Base-by-base conservation (phyloP, 169 alveolate species). In the Cryptosporidium felis region DNA sequence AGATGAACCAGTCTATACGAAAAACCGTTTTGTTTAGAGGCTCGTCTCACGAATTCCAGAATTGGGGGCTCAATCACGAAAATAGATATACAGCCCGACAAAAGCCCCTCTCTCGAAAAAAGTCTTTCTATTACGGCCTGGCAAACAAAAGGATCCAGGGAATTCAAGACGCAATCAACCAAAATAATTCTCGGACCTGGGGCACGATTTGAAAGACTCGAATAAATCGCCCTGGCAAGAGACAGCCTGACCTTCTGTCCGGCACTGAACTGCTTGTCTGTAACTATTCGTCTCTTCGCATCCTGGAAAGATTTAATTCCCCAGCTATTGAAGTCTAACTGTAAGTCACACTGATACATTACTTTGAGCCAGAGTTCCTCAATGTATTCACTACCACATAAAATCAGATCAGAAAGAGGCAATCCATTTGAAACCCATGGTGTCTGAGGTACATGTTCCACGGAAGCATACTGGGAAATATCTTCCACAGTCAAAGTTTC, bases 211-310 rank as follows among this genome's bases (percentile, higher is more conserved):
- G 85, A 74, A 8, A 51, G 40, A 10, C 18, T 34, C 14, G 65
- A 66, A 30, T 74, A 74, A 14, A 74, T 74, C 0, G 85, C 85
- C 56, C 85, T 74, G 21, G 85, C 63, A 2, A 74, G 9, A 8
- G 85, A 74, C 12, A 74, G n/a, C 26, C 85, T 49, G 2, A 74
- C 85, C 30, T 58, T 74, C 28, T 74, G 85, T 4, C 85, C 85
- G 9, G 85, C 56, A 40, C 85, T 74, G 10, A 74, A 56, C 30
- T 74, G 85, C 10, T 45, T 74, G 14, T 74, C 85, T 8, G 85
- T 74, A 74, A 74, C 26, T 5, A 74, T 36, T 9, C 44, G 34
- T 28, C 46, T 16, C 4, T 61, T 2, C 21, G 85, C 74, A 32
- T 74, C 85, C 30, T 49, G 38, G 26, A 51, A 51, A 40, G 60